These are phyloP conservation scores for Auricularia sp. DNA, from an alignment of 768 basidiomycete genomes.

Conservation along the genomic window DNA sequence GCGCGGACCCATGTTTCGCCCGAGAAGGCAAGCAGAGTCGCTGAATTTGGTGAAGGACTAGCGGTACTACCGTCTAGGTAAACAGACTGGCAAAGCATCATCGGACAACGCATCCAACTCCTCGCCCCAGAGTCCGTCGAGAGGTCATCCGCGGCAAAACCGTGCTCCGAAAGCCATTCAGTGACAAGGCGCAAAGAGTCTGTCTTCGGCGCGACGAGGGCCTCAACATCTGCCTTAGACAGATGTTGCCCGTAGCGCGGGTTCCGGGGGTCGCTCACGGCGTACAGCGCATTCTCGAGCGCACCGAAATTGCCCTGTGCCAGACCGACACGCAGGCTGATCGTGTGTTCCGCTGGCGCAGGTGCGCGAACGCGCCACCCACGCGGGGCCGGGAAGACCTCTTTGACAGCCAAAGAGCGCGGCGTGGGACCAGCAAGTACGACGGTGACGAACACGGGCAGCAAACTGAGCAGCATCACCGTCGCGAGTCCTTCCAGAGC, in stretches of 20 bases:
- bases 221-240: conserved; percentile 56
- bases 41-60: too few relatives aligned
- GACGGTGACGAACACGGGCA: too few relatives aligned
- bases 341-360: conserved; percentile 34
- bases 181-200: conserved; percentile 44
- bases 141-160: too few relatives aligned
- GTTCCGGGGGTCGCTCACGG: conserved; percentile 47
- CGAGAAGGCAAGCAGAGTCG: too few relatives aligned
- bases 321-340: conserved; percentile 47
- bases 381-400: conserved; percentile 25
- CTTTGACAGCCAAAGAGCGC: conserved; percentile 15
- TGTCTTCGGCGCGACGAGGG: conserved; percentile 45
- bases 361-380: conserved; percentile 38
- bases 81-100: too few relatives aligned
- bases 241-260: conserved; percentile 47
- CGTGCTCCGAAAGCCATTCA: conserved; percentile 48
- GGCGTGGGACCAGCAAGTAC: not conserved
- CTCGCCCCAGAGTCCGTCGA: too few relatives aligned
- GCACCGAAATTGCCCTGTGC: conserved; percentile 42
- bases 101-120: too few relatives aligned
- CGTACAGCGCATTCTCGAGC: conserved; percentile 41
- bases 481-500: too few relatives aligned
- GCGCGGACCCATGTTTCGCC: too few relatives aligned
- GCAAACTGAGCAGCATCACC: too few relatives aligned
- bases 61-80: too few relatives aligned